These are phyloP conservation scores for Populus alba DNA, from an alignment of 345 rosid genomes.

Conservation along the genomic window DNA sequence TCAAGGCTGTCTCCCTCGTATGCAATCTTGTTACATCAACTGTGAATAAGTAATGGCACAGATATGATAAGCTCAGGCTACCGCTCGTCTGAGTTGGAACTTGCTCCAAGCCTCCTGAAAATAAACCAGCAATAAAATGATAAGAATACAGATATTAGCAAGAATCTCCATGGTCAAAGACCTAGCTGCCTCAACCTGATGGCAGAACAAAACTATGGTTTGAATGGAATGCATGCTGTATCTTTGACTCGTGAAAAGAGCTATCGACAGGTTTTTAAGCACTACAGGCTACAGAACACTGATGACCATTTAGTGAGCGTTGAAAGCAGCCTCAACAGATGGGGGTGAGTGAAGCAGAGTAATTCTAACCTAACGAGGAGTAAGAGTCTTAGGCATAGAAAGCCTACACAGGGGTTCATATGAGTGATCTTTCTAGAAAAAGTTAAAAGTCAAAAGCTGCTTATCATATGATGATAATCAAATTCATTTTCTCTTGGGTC, in stretches of 20 bases:
- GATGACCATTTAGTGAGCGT: neutral
- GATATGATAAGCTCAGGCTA: conserved; percentile 32
- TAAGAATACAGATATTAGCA: neutral
- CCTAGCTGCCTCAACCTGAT: neutral
- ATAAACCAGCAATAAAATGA: conserved; percentile 9
- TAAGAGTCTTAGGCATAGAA: neutral
- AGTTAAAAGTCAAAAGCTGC: too few relatives aligned
- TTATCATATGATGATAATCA: too few relatives aligned
- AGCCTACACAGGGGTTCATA: too few relatives aligned
- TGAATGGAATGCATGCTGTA: neutral
- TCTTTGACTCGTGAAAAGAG: neutral
- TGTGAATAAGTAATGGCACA: conserved; percentile 6
- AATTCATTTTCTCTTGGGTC: too few relatives aligned
- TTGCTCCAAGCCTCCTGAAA: conserved; percentile 92
- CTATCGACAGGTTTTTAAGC: neutral
- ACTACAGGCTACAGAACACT: neutral
- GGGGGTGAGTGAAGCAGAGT: neutral
- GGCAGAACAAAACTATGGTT: neutral
- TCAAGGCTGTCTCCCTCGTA: neutral
- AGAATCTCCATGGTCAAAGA: neutral
- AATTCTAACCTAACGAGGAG: neutral
- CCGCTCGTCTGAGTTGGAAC: conserved; percentile 90
- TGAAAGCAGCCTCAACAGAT: neutral
- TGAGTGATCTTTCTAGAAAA: neutral
- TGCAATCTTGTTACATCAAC: neutral